A percentile compares a stretch with the other conserved stretches of the same genome.
phyloP scores from a whole-genome alignment of 352 stramenopile genomes.

The Globisporangium cylindrosporum region DNA sequence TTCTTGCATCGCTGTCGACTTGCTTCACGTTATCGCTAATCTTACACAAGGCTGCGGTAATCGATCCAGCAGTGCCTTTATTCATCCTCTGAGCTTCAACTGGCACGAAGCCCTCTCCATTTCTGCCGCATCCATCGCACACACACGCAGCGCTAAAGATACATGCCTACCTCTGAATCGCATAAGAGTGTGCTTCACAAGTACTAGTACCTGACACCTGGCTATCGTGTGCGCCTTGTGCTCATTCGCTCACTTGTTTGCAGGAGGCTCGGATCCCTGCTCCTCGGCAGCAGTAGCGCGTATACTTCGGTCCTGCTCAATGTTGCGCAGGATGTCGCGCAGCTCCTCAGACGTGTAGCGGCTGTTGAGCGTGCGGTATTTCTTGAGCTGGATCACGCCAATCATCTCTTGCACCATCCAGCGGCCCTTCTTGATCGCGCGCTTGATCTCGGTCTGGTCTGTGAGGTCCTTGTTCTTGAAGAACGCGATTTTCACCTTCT shows the following conservation, averaged over 20 bases:
- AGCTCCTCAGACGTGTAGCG: constrained; percentile 88
- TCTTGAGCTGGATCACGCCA: constrained; percentile 97
- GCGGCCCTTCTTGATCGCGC: constrained; percentile 90
- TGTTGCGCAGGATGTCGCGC: constrained; percentile 31
- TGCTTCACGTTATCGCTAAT: neutral
- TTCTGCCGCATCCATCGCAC: neutral
- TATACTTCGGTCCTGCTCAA: constrained; percentile 22
- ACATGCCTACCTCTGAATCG: neutral
- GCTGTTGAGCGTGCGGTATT: constrained; percentile 94
- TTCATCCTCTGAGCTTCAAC: neutral
- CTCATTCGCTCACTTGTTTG: neutral
- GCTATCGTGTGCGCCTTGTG: neutral
- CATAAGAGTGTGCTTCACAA: neutral
- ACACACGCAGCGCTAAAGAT: neutral
- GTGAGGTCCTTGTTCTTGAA: constrained; percentile 78
- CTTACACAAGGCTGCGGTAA: neutral
- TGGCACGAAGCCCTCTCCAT: neutral
- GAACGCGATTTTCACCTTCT: constrained; percentile 91
- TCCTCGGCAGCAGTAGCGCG: neutral
- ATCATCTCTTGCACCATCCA: constrained; percentile 96
- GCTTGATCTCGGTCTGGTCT: constrained; percentile 52
- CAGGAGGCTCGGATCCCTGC: neutral
- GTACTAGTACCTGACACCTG: neutral
- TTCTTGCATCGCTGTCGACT: neutral
- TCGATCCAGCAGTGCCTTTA: neutral